Evolutionary conservation across 176 grass and related monocot species (phyloP).

Genomic region (Rhynchospora breviuscula): DNA sequence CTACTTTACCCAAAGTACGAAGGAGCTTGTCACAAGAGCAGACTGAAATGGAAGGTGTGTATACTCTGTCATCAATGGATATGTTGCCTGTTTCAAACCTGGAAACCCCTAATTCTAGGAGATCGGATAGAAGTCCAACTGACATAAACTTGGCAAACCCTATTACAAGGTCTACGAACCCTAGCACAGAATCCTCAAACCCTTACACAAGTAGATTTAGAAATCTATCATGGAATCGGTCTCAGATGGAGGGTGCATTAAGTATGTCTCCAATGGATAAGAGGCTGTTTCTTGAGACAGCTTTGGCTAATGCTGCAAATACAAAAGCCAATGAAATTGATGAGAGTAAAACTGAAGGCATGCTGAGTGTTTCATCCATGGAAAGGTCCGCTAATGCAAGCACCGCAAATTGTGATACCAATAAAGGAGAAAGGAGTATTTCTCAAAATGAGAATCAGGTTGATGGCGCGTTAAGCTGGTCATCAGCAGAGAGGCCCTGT

Average conservation of each 20-base stretch:
- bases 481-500: not conserved
- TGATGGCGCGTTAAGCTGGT: not conserved
- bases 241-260: slow-evolving; percentile 11
- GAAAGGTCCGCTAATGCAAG: not conserved
- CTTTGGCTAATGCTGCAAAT: slow-evolving; percentile 15
- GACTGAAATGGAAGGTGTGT: slow-evolving; percentile 17
- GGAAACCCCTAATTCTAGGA: slow-evolving; percentile 7
- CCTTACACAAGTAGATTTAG: slow-evolving; percentile 10
- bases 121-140: not conserved
- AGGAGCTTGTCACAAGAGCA: slow-evolving; percentile 2
- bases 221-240: not conserved
- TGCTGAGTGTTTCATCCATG: not conserved
- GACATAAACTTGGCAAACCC: not conserved
- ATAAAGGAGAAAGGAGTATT: not conserved
- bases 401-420: not conserved
- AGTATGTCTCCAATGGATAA: slow-evolving; percentile 4
- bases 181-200: not conserved
- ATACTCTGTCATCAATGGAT: slow-evolving; percentile 22
- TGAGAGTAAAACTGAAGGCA: not conserved
- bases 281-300: slow-evolving; percentile 5
- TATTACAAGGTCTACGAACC: not conserved
- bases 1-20: not conserved
- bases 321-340: not conserved
- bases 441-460: not conserved
- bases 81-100: not conserved